These are phyloP conservation scores for Clavispora fructus DNA, from an alignment of 805 yeast species.

Conservation along the genomic window DNA sequence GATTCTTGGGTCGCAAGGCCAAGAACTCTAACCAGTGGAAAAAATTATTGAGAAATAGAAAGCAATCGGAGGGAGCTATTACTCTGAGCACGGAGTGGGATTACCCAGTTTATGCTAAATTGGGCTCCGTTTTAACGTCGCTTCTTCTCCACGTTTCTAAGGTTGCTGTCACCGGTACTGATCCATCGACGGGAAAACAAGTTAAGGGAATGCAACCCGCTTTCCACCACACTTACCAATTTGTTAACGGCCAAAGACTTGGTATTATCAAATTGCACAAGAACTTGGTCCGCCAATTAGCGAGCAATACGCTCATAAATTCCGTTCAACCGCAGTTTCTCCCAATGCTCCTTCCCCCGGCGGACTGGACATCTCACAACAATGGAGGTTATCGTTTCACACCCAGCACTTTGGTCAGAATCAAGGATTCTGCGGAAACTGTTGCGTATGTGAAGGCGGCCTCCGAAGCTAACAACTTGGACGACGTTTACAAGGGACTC, in stretches of 20 bases:
- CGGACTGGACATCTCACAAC: conserved; percentile 77
- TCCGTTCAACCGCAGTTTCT: conserved; percentile 78
- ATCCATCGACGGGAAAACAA: conserved; percentile 66
- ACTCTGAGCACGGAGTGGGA: conserved; percentile 18
- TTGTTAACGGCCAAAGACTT: conserved; percentile 66
- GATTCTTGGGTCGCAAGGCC: conserved; percentile 34
- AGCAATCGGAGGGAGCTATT: conserved; percentile 4
- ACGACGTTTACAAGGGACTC: conserved; percentile 64
- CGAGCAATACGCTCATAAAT: conserved; percentile 58
- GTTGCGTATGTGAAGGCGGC: conserved; percentile 85
- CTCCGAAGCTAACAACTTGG: conserved; percentile 59
- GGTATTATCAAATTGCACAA: conserved; percentile 80
- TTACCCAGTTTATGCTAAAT: conserved; percentile 42
- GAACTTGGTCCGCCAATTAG: conserved; percentile 57
- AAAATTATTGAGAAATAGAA: conserved; percentile 30
- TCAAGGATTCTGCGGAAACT: conserved; percentile 85
- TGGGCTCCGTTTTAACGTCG: conserved; percentile 78
- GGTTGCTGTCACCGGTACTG: conserved; percentile 71
- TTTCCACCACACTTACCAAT: conserved; percentile 82
- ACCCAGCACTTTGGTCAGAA: conserved; percentile 61
- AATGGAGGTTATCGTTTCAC: conserved; percentile 81
- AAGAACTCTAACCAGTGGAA: conserved; percentile 47
- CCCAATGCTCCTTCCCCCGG: conserved; percentile 92
- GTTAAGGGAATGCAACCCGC: conserved; percentile 84
- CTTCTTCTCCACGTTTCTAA: conserved; percentile 76